These are phyloP conservation scores for Claviceps purpurea DNA, from an alignment of 2,329 filamentous ascomycete genomes.

Conservation along the genomic window DNA sequence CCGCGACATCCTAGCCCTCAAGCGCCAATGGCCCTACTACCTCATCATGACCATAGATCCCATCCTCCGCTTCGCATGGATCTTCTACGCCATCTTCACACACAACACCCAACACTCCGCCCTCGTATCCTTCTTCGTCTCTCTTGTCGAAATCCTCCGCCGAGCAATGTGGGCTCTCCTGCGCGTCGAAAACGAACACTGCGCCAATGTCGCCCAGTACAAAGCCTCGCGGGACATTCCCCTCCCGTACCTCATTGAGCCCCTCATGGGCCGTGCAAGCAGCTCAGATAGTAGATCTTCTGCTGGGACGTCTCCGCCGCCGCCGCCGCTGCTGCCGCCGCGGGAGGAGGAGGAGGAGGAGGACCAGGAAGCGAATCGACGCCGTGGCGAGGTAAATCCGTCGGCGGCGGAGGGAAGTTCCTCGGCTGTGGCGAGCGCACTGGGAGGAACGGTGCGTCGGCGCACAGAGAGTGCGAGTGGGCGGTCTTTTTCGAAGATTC, in stretches of 20 bases:
- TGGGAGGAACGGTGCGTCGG: constrained; percentile 15
- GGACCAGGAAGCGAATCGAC: constrained; percentile 9
- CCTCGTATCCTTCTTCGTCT: constrained; percentile 65
- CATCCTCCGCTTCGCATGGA: constrained; percentile 82
- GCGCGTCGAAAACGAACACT: constrained; percentile 96
- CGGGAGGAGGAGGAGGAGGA: too few relatives aligned
- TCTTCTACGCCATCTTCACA: constrained; percentile 80
- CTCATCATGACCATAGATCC: constrained; percentile 70
- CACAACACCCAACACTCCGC: constrained; percentile 72
- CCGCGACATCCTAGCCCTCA: constrained; percentile 68
- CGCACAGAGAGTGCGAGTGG: constrained; percentile 18
- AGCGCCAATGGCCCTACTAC: constrained; percentile 74
- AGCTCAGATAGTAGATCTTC: constrained; percentile 19
- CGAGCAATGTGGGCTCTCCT: constrained; percentile 86
- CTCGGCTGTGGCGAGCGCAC: constrained; percentile 10
- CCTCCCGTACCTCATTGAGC: constrained; percentile 59
- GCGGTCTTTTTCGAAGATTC: constrained; percentile 42
- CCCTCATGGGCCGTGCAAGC: constrained; percentile 28
- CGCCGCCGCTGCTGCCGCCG: too few relatives aligned
- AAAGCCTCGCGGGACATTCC: constrained; percentile 81
- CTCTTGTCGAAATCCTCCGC: constrained; percentile 66
- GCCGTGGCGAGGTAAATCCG: constrained; percentile 3
- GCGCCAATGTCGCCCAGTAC: constrained; percentile 78
- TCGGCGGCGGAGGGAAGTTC: constrained; percentile 8
- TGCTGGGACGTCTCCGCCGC: too few relatives aligned